These are phyloP conservation scores for Neofusicoccum ribis DNA, from an alignment of 2,329 filamentous ascomycete species.

Conservation along the genomic window DNA sequence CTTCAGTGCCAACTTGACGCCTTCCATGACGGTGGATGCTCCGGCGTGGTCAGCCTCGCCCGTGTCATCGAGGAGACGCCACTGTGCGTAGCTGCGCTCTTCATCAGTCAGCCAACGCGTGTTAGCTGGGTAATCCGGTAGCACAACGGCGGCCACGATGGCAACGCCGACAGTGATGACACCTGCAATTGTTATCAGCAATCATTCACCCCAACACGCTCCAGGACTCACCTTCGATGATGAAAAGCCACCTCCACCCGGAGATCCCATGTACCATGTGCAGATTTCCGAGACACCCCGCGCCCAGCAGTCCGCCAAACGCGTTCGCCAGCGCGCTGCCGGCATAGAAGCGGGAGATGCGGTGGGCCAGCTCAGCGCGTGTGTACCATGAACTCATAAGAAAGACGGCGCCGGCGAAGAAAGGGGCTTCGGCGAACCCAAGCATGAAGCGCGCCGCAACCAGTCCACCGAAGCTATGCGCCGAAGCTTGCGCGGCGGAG, in stretches of 20 bases:
- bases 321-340: slow-evolving; percentile 22
- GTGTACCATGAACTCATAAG: slow-evolving; percentile 30
- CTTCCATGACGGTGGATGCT: slow-evolving; percentile 44
- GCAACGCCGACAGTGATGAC: slow-evolving; percentile 21
- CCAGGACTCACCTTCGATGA: slow-evolving; percentile 17
- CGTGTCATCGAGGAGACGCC: slow-evolving; percentile 41
- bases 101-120: slow-evolving; percentile 22
- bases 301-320: slow-evolving; percentile 23
- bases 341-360: slow-evolving; percentile 20
- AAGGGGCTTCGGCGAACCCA: slow-evolving; percentile 50
- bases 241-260: slow-evolving; percentile 22
- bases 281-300: slow-evolving; percentile 22
- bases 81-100: slow-evolving; percentile 23
- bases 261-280: slow-evolving; percentile 21
- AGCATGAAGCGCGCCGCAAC: slow-evolving; percentile 52
- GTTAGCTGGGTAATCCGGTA: slow-evolving; percentile 23
- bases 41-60: slow-evolving; percentile 45
- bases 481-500: slow-evolving; percentile 50
- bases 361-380: slow-evolving; percentile 17
- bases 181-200: not conserved
- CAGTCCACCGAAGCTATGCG: slow-evolving; percentile 45
- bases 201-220: not conserved
- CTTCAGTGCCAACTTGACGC: slow-evolving; percentile 50
- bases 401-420: slow-evolving; percentile 25
- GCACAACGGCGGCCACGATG: slow-evolving; percentile 13